Evolutionary conservation across 352 stramenopile genomes (phyloP).

Genomic region (Globisporangium spinosum): DNA sequence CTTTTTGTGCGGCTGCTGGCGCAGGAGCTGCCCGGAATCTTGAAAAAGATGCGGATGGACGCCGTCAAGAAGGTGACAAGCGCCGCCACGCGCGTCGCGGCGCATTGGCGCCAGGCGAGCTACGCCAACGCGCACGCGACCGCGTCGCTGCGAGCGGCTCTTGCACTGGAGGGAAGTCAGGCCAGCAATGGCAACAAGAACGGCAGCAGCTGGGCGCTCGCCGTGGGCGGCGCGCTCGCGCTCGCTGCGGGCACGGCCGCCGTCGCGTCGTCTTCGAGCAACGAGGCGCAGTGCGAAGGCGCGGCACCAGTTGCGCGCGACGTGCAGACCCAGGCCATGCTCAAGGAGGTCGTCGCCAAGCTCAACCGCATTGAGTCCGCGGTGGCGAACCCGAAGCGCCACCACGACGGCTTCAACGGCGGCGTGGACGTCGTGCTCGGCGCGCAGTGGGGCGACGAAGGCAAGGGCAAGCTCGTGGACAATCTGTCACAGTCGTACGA

Average conservation of each 20-base stretch:
- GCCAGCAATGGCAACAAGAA: conserved; percentile 14
- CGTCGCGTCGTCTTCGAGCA: neutral
- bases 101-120: conserved; percentile 26
- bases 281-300: conserved; percentile 30
- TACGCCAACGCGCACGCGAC: conserved; percentile 27
- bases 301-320: conserved; percentile 41
- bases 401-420: conserved; percentile 57
- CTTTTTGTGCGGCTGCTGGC: conserved; percentile 7
- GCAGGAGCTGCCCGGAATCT: conserved; percentile 21
- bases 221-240: conserved; percentile 30
- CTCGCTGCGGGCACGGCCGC: conserved; percentile 22
- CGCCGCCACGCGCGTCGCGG: conserved; percentile 38
- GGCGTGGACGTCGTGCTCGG: conserved; percentile 94
- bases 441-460: conserved; percentile 98
- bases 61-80: conserved; percentile 37
- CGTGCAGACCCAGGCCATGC: conserved; percentile 57
- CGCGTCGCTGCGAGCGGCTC: conserved; percentile 37
- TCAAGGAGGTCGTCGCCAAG: conserved; percentile 82
- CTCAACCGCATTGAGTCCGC: conserved; percentile 86
- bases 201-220: conserved; percentile 21
- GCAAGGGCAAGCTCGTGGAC: conserved; percentile 99
- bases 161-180: conserved; percentile 44
- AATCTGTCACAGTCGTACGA: conserved; percentile 93
- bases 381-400: conserved; percentile 75
- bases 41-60: conserved; percentile 53